These are phyloP conservation scores for Cystobasidium sp. DNA, from an alignment of 1,284 basidiomycete species.

Conservation along the genomic window DNA sequence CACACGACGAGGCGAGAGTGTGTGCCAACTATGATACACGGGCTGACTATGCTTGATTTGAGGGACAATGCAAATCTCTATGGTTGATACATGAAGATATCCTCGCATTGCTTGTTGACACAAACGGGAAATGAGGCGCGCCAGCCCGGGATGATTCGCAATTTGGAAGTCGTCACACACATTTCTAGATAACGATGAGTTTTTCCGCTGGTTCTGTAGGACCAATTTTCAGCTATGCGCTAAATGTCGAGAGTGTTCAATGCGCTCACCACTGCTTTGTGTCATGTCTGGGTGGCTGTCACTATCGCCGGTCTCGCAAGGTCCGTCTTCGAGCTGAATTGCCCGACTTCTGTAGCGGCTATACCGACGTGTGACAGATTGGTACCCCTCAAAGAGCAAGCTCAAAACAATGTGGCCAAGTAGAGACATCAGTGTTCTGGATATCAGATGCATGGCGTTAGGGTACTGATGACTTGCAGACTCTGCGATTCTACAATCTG, in stretches of 20 bases:
- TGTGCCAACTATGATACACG: no score
- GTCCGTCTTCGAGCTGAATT: not conserved
- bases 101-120: no score
- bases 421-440: conserved; percentile 16
- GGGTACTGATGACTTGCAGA: not conserved
- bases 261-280: not conserved
- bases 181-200: not conserved
- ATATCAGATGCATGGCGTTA: not conserved
- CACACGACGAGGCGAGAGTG: no score
- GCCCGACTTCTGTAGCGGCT: not conserved
- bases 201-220: not conserved
- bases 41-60: no score
- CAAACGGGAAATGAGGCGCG: no score
- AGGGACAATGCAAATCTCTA: no score
- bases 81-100: no score
- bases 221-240: not conserved
- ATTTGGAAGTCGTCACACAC: not conserved
- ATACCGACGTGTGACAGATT: not conserved
- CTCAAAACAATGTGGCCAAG: not conserved
- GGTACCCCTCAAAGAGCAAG: not conserved
- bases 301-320: not conserved
- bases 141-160: no score
- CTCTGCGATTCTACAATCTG: not conserved
- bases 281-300: not conserved
- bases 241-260: not conserved